phyloP scores from a whole-genome alignment of 768 basidiomycete species.

The Candolleomyces eurysporus region DNA sequence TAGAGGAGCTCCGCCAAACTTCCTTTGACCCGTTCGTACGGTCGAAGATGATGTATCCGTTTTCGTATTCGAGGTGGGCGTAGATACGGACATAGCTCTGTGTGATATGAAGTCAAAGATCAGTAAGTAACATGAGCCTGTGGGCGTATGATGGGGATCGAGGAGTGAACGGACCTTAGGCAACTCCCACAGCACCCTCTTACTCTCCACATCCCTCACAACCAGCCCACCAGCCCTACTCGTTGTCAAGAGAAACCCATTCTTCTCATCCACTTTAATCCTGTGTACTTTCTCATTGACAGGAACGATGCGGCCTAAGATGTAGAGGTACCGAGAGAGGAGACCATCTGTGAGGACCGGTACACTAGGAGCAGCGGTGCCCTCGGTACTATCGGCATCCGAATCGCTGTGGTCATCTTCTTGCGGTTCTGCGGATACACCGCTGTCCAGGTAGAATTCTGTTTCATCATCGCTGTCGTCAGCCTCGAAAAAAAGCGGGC shows the following conservation, averaged over 20 bases:
- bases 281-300: slow-evolving; percentile 50
- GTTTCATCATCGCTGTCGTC: not conserved
- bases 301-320: not conserved
- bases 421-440: not conserved
- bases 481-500: not conserved
- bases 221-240: slow-evolving; percentile 50
- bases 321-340: not conserved
- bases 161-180: slow-evolving; percentile 37
- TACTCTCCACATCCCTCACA: slow-evolving; percentile 54
- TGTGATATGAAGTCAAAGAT: not conserved
- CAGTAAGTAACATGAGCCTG: not conserved
- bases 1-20: slow-evolving; percentile 48
- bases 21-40: slow-evolving; percentile 56
- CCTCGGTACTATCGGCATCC: not conserved
- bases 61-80: slow-evolving; percentile 73
- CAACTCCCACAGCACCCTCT: slow-evolving; percentile 59
- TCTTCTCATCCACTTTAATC: slow-evolving; percentile 71
- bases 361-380: not conserved
- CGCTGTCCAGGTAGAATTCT: not conserved
- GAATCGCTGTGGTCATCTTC: not conserved
- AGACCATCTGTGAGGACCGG: not conserved
- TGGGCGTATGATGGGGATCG: too few species aligned
- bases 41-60: slow-evolving; percentile 73
- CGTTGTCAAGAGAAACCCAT: slow-evolving; percentile 60
- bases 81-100: slow-evolving; percentile 43